These are phyloP conservation scores for Dillenia suffruticosa DNA, from an alignment of 164 flowering plant genomes.

Conservation along the genomic window DNA sequence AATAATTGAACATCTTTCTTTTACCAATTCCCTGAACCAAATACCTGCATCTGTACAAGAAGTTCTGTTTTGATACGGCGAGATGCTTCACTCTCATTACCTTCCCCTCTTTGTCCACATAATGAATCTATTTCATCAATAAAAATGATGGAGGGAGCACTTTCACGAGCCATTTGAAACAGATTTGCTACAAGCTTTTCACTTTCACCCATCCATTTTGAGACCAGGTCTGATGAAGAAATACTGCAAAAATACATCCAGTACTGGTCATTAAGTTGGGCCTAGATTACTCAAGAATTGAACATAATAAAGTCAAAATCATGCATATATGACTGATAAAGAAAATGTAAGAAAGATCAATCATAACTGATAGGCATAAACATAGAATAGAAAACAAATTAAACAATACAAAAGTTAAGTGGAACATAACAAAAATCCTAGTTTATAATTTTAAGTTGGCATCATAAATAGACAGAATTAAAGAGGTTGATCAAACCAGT, in stretches of 20 bases:
- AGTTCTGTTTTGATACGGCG: slow-evolving; percentile 97
- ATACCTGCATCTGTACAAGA: slow-evolving; percentile 99
- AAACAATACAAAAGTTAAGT: no score
- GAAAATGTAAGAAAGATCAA: no score
- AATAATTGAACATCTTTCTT: background rate
- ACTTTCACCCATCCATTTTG: slow-evolving; percentile 99
- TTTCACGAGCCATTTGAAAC: slow-evolving; percentile 97
- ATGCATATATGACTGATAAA: no score
- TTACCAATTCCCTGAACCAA: slow-evolving; percentile 1
- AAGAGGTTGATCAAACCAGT: no score
- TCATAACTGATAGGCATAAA: no score
- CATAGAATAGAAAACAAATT: no score
- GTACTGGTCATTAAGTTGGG: slow-evolving; percentile 3
- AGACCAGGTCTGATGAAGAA: slow-evolving; percentile 95
- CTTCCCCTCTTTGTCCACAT: slow-evolving; percentile 95
- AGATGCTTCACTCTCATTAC: slow-evolving; percentile 99
- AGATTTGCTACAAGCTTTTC: slow-evolving; percentile 96
- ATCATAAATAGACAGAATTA: no score
- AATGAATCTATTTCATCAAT: slow-evolving; percentile 97
- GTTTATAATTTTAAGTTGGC: no score
- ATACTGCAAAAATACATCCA: slow-evolving; percentile 45
- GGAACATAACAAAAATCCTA: no score
- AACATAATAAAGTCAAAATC: no score
- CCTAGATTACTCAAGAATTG: no score
- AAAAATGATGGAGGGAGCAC: slow-evolving; percentile 94